Base-by-base conservation (phyloP, 805 yeast genomes). In the Yamadazyma paraphyllophila region DNA sequence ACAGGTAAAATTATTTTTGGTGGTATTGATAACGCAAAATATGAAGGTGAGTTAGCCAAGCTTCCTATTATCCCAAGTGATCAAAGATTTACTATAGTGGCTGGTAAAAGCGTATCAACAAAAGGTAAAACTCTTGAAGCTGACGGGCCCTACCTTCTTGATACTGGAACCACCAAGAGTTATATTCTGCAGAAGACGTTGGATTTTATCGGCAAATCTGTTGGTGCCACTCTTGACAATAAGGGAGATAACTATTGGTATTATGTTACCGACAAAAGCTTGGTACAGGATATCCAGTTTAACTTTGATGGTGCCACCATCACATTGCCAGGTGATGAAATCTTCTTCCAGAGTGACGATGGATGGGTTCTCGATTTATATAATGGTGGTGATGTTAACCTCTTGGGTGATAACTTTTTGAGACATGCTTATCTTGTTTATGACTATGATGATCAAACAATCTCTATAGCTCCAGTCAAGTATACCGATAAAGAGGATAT, bases 341-440 rank as follows among this genome's bases (percentile, higher is more conserved):
- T 16, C 24, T 25, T 36, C 11, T 36, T 36, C 11, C 10, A 11
- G 6, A 16, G n/a, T 7, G 14, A 7, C 15, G 34, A 31, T 10
- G 14, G n/a, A 7, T 13, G n/a, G 15, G 8, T 9, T 31, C 14
- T 12, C 7, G 13, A n/a, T n/a, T n/a, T n/a, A n/a, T n/a, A n/a
- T n/a, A n/a, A n/a, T n/a, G n/a, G n/a, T n/a, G n/a, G n/a, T n/a
- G n/a, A n/a, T n/a, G n/a, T n/a, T n/a, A n/a, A n/a, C n/a, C n/a
- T 82, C 44, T 67, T 86, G 29, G 94, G 92, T 7, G 89, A 83
- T 57, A 74, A 77, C 36, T 77, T 85, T 57, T 63, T 86, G 51
- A 71, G 87, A 44, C 73, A 77, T 46, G 82, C 83, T 2, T 85
- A 83, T 60, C 71, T 80, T 20, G 87, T 82, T 13, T 82, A 76